Conservation (phyloP, 2,329 filamentous ascomycete species). For the Ambrosiella cleistominuta region DNA sequence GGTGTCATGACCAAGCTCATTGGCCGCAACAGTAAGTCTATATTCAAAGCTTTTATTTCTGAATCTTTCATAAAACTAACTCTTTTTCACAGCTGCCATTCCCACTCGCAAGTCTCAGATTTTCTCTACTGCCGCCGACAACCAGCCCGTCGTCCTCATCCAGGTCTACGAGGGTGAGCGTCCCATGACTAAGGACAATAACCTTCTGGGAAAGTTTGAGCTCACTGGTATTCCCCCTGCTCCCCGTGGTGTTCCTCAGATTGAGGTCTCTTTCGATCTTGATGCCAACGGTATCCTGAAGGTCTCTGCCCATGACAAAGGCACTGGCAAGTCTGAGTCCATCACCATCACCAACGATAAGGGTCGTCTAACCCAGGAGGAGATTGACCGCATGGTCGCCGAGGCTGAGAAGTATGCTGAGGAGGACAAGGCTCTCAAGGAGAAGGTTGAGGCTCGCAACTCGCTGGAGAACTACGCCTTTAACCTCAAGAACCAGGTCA, state of each 20-base stretch:
- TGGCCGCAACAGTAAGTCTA: conserved; percentile 52
- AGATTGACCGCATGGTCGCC: conserved; percentile 97
- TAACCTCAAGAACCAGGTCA: conserved; percentile 97
- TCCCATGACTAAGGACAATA: conserved; percentile 91
- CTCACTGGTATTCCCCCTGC: conserved; percentile 89
- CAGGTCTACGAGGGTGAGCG: conserved; percentile 93
- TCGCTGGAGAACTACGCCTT: conserved; percentile 98
- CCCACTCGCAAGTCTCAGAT: conserved; percentile 95
- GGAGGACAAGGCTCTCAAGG: conserved; percentile 94
- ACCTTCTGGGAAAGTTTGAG: conserved; percentile 95
- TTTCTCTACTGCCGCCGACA: conserved; percentile 91
- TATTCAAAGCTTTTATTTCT: neutral
- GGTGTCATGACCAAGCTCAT: conserved; percentile 97
- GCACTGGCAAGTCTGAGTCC: conserved; percentile 88
- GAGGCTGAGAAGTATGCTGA: conserved; percentile 98
- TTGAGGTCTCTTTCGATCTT: conserved; percentile 94
- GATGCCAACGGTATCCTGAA: conserved; percentile 98
- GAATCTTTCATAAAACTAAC: neutral
- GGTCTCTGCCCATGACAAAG: conserved; percentile 93
- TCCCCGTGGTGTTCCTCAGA: conserved; percentile 90
- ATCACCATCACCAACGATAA: conserved; percentile 99
- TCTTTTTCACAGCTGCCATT: conserved; percentile 39
- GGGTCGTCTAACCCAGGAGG: conserved; percentile 86
- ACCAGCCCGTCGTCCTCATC: conserved; percentile 89
- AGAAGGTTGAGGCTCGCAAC: conserved; percentile 93